Conservation (phyloP, 2,329 filamentous ascomycete genomes). For the Aureobasidium zeae region DNA sequence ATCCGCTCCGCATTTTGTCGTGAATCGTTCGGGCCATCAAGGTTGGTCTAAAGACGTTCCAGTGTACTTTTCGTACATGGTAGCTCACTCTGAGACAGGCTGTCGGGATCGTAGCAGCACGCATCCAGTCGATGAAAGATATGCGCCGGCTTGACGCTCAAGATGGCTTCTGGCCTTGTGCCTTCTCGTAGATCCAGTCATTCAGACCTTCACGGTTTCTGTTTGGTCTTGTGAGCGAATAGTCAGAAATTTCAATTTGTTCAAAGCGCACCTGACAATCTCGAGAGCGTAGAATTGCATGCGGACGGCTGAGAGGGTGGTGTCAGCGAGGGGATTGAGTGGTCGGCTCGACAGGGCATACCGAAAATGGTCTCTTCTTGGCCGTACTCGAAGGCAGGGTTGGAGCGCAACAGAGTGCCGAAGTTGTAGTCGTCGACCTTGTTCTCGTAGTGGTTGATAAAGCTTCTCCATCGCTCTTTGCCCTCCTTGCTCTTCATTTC, state of each 20-base stretch:
- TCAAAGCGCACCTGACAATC: slow-evolving; percentile 51
- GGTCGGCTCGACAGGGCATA: slow-evolving; percentile 33
- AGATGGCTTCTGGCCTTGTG: slow-evolving; percentile 50
- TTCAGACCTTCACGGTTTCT: slow-evolving; percentile 82
- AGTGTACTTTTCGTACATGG: neutral
- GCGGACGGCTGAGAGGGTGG: slow-evolving; percentile 43
- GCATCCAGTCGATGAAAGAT: neutral
- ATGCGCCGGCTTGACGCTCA: slow-evolving; percentile 16
- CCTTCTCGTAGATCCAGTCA: slow-evolving; percentile 91
- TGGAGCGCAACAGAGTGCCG: slow-evolving; percentile 80
- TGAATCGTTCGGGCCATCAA: neutral
- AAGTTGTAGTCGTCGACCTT: slow-evolving; percentile 97
- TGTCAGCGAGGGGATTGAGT: slow-evolving; percentile 5
- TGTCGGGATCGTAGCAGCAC: neutral
- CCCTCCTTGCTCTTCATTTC: slow-evolving; percentile 95
- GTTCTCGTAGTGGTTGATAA: slow-evolving; percentile 90
- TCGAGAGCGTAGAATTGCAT: slow-evolving; percentile 82
- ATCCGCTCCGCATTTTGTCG: neutral
- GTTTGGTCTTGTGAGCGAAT: slow-evolving; percentile 19
- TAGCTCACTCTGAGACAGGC: neutral
- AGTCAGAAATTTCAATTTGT: slow-evolving; percentile 15
- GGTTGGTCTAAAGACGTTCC: neutral
- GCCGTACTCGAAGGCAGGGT: slow-evolving; percentile 73
- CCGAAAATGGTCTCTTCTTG: slow-evolving; percentile 88
- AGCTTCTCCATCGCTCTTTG: slow-evolving; percentile 90